A percentile compares a stretch with the other conserved stretches of the same genome.
These are phyloP conservation scores for Epichloe brachyelytri DNA, from an alignment of 2,329 filamentous ascomycete genomes.

Conservation along the genomic window DNA sequence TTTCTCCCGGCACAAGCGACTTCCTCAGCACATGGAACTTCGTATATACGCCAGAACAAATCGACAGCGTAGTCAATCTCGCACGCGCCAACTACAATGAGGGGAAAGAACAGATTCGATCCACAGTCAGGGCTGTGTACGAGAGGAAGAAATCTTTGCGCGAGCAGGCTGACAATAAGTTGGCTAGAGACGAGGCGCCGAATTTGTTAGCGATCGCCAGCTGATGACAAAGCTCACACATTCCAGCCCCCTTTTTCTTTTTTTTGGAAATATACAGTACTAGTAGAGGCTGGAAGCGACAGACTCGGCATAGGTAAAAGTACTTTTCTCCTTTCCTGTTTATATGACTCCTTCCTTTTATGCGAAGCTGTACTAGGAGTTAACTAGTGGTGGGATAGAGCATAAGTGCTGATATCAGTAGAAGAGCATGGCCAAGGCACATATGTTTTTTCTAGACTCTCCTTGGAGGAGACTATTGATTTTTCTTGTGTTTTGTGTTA, in stretches of 20 bases:
- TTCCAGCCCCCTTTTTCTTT: background rate
- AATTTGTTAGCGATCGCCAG: slow-evolving; percentile 4
- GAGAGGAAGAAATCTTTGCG: slow-evolving; percentile 71
- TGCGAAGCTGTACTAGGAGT: background rate
- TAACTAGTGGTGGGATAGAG: background rate
- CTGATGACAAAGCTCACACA: background rate
- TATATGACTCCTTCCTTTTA: too few relatives aligned
- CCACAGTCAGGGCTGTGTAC: slow-evolving; percentile 77
- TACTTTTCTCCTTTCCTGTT: too few relatives aligned
- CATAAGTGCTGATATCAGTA: background rate
- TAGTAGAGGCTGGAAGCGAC: too few relatives aligned
- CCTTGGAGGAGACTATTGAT: too few relatives aligned
- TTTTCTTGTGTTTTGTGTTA: background rate
- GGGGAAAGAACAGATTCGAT: slow-evolving; percentile 63
- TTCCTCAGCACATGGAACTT: slow-evolving; percentile 98
- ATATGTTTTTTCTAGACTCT: background rate
- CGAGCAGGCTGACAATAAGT: slow-evolving; percentile 35
- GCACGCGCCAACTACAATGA: slow-evolving; percentile 80
- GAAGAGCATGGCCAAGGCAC: background rate
- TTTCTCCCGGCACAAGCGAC: slow-evolving; percentile 73
- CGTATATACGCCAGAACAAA: slow-evolving; percentile 80
- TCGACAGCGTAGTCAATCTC: slow-evolving; percentile 71
- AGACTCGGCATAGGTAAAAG: too few relatives aligned
- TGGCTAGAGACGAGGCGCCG: slow-evolving; percentile 18
- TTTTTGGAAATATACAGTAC: background rate